phyloP scores from a whole-genome alignment of 2,329 filamentous ascomycete genomes.

The Myriosclerotinia scirpicola region DNA sequence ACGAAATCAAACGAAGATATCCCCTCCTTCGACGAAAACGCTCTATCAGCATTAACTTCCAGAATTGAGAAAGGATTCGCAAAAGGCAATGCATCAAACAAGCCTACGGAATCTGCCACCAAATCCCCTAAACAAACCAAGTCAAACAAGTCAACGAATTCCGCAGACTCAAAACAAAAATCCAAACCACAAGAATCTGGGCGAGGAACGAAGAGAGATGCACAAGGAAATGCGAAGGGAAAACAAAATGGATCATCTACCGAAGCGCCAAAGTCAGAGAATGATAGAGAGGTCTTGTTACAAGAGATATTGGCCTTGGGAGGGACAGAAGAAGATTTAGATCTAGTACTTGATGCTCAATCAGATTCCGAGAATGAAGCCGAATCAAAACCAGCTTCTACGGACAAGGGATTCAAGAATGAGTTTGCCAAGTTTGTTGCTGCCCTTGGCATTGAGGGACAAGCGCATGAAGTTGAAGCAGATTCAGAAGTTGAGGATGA shows the following conservation, averaged over 20 bases:
- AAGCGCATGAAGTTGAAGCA: constrained; percentile 38
- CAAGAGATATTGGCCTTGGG: constrained; percentile 65
- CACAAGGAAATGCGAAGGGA: constrained; percentile 38
- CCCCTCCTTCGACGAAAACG: constrained; percentile 50
- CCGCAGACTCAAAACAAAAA: constrained; percentile 19
- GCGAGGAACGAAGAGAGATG: constrained; percentile 42
- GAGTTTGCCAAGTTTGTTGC: constrained; percentile 55
- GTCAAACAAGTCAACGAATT: constrained; percentile 36
- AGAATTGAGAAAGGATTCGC: constrained; percentile 56
- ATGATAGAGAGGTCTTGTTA: constrained; percentile 46
- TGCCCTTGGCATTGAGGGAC: constrained; percentile 50
- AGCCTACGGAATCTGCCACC: constrained; percentile 21
- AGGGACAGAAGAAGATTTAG: constrained; percentile 63
- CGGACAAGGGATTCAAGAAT: constrained; percentile 50
- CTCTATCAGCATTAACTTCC: constrained; percentile 54
- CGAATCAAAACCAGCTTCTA: constrained; percentile 30
- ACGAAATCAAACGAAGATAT: constrained; percentile 32
- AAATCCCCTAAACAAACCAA: constrained; percentile 44
- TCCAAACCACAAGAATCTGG: constrained; percentile 25
- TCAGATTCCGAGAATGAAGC: constrained; percentile 48
- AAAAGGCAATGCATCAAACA: constrained; percentile 41
- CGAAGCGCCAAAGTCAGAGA: constrained; percentile 28
- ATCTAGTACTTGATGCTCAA: constrained; percentile 57
- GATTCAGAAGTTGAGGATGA: constrained; percentile 42
- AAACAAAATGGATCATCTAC: constrained; percentile 32